Evolutionary conservation across 202 grass and related monocot genomes (phyloP).

Genomic region (Setaria viridis): DNA sequence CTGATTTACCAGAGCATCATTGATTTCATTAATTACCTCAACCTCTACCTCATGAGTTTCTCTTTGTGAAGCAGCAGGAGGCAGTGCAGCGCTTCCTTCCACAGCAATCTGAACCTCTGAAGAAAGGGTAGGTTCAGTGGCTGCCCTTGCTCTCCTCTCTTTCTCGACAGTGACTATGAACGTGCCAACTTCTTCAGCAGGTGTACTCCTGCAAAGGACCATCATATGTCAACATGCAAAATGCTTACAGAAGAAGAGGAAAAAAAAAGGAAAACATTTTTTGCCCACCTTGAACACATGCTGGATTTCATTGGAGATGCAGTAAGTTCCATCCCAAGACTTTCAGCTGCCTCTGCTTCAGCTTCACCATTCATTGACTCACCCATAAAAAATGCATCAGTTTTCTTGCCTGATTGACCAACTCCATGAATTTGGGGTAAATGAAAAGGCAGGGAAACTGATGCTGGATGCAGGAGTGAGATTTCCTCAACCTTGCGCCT

Average conservation of each 20-base stretch:
- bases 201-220: background rate
- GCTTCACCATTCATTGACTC: background rate
- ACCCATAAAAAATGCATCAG: background rate
- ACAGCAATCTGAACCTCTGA: background rate
- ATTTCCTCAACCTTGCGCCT: conserved; percentile 9
- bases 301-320: background rate
- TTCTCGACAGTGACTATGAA: background rate
- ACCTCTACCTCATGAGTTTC: background rate
- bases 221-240: background rate
- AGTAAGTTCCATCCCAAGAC: background rate
- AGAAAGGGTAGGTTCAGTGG: background rate
- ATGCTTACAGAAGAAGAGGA: background rate
- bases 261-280: background rate
- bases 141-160: background rate
- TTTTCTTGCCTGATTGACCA: background rate
- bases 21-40: background rate
- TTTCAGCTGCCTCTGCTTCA: background rate
- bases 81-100: background rate
- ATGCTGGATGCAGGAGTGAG: background rate
- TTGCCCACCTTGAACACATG: background rate
- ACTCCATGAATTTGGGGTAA: background rate
- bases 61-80: background rate
- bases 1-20: background rate
- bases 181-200: background rate
- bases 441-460: background rate